A percentile compares a stretch with the other conserved stretches of the same genome.
These are phyloP conservation scores for Singerocomus inundabilis DNA, from an alignment of 1,284 basidiomycete species.

Conservation along the genomic window DNA sequence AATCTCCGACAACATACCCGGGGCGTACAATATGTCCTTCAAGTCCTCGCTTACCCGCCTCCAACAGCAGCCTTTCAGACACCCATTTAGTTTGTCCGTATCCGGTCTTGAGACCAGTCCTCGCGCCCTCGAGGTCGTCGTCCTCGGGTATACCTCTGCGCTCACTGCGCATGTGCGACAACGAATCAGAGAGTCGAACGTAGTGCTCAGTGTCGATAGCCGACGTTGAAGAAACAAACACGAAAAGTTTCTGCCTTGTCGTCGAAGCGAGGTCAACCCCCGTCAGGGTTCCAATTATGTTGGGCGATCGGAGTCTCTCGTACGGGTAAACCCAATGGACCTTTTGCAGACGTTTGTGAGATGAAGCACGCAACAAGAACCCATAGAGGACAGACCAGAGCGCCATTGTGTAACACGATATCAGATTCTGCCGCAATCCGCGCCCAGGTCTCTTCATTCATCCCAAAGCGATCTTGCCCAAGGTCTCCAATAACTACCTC, in stretches of 20 bases:
- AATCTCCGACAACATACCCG: slow-evolving; percentile 96
- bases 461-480: slow-evolving; percentile 73
- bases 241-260: slow-evolving; percentile 76
- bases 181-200: slow-evolving; percentile 79
- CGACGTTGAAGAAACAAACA: slow-evolving; percentile 94
- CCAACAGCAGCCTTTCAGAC: slow-evolving; percentile 90
- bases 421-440: slow-evolving; percentile 76
- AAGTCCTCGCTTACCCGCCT: slow-evolving; percentile 85
- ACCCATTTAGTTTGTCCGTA: slow-evolving; percentile 99
- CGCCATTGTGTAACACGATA: slow-evolving; percentile 92
- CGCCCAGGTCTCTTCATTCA: slow-evolving; percentile 67
- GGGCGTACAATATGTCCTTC: slow-evolving; percentile 90
- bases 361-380: background rate
- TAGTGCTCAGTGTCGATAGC: slow-evolving; percentile 92
- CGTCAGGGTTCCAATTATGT: slow-evolving; percentile 88
- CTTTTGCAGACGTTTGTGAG: slow-evolving; percentile 37
- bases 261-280: slow-evolving; percentile 78
- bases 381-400: slow-evolving; percentile 61
- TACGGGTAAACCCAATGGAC: slow-evolving; percentile 99
- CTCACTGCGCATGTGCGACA: slow-evolving; percentile 45
- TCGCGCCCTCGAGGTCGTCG: slow-evolving; percentile 91
- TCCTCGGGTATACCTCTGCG: slow-evolving; percentile 77
- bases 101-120: slow-evolving; percentile 77
- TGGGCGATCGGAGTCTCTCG: slow-evolving; percentile 87
- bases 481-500: slow-evolving; percentile 92